Percentiles rank a stretch among this genome's conserved stretches.
phyloP scores from a whole-genome alignment of 495 filamentous ascomycete genomes.

The Tuber brumale region DNA sequence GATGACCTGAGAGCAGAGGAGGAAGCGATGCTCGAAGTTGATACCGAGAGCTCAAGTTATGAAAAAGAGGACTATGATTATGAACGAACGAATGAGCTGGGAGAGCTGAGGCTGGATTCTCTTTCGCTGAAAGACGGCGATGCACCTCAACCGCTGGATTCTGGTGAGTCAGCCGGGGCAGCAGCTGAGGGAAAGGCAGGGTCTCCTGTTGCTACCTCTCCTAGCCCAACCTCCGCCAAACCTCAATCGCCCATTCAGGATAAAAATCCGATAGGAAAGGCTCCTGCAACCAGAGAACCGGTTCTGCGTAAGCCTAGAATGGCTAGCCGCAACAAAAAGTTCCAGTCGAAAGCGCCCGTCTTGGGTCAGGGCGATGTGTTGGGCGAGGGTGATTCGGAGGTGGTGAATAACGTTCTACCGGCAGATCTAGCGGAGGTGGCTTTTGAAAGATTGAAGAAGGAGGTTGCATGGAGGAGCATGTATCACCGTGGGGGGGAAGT shows the following conservation, averaged over 20 bases:
- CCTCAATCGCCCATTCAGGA: background rate
- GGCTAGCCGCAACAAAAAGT: conserved; percentile 18
- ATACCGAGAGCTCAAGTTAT: background rate
- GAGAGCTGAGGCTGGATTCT: background rate
- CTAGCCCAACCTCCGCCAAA: conserved; percentile 5
- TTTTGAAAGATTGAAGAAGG: conserved; percentile 64
- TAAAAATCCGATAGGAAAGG: conserved; percentile 11
- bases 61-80: background rate
- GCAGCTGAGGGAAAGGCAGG: background rate
- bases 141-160: background rate
- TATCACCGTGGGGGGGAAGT: conserved; percentile 86
- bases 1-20: background rate
- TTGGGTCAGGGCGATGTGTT: conserved; percentile 49
- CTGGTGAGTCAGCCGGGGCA: background rate
- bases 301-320: conserved; percentile 13
- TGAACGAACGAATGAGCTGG: background rate
- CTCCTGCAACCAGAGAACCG: conserved; percentile 17
- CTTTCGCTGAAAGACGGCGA: background rate
- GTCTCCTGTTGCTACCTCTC: conserved; percentile 3
- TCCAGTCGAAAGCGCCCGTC: conserved; percentile 34
- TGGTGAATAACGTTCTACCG: conserved; percentile 63
- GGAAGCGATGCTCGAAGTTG: background rate
- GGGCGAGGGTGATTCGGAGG: conserved; percentile 71
- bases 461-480: conserved; percentile 89
- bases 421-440: conserved; percentile 49